Evolutionary conservation across 208 protist species (phyloP), one percentile per base, ranked within the genome.

Genomic region (Zelonia costaricensis): DNA sequence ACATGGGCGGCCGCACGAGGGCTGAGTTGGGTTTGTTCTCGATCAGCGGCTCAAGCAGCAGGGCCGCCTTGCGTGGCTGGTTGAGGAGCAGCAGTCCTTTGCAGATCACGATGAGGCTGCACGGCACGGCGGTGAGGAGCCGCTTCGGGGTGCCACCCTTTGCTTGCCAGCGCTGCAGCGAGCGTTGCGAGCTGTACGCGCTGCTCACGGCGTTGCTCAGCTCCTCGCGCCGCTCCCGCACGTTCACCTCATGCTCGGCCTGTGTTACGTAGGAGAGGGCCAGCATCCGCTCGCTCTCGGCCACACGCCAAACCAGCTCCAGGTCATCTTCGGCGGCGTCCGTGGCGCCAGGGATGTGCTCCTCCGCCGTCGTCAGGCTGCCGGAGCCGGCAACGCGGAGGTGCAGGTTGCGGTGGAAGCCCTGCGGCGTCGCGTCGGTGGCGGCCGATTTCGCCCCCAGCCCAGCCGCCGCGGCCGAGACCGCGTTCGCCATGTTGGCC

Each of bases 221-320:
- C 78, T 93, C 74, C 43, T 78, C 66, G 36, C 84, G 71, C 1
- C 86, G 89, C 51, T 80, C 62, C 2, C 55, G 73, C 33, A 95
- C 82, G 62, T 95, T 95, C 13, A 95, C 86, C 67, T 95, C 89
- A 58, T 92, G 84, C 53, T 95, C 86, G 10, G 89, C 89, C 61
- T 90, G 78, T 2, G 69, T 76, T 10, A 95, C 86, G 42, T 79
- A 91, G 25, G 84, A 78, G 44, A 95, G 75, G 27, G 89, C 86
- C 55, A 95, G 65, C 79, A 89, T 91, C 23, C 89, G 86, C 70
- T 95, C 84, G 52, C 86, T 88, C 79, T 95, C 86, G 18, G 86
- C 82, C 13, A 85, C 69, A 20, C 74, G 69, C 73, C 82, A 86
- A 42, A 75, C 47, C 15, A 78, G 66, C 51, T 91, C 78, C 49